Evolutionary conservation across 2,329 filamentous ascomycete species (phyloP).

Genomic region (Rutstroemia sp.): DNA sequence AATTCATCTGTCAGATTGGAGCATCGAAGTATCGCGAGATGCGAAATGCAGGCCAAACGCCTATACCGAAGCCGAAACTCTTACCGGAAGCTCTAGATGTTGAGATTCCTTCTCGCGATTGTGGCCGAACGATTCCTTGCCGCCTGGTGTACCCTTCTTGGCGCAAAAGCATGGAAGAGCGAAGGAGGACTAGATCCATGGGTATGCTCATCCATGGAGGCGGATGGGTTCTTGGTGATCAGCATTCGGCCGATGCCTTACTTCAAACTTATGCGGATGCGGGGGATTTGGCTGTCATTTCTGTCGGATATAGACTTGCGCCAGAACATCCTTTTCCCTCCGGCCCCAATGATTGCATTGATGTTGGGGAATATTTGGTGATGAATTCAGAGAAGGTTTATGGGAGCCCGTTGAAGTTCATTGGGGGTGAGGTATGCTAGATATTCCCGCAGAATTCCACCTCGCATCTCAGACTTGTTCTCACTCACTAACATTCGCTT

Average conservation of each 20-base stretch:
- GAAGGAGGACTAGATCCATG: conserved; percentile 39
- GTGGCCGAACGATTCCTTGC: conserved; percentile 42
- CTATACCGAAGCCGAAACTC: conserved; percentile 38
- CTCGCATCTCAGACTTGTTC: too few species aligned
- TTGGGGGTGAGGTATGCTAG: conserved; percentile 37
- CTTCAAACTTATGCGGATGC: conserved; percentile 43
- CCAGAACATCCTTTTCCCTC: conserved; percentile 52
- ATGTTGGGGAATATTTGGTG: conserved; percentile 46
- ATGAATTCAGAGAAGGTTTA: conserved; percentile 37
- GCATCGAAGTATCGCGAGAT: conserved; percentile 46
- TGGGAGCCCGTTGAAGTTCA: conserved; percentile 36
- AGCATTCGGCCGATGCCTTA: conserved; percentile 29
- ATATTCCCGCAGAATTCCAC: too few species aligned
- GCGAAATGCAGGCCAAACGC: conserved; percentile 44
- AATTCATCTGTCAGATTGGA: conserved; percentile 35
- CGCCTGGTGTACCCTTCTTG: conserved; percentile 27
- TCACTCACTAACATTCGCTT: neutral
- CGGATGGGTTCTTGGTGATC: conserved; percentile 17
- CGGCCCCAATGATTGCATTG: conserved; percentile 48
- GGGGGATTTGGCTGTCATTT: conserved; percentile 41
- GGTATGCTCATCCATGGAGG: conserved; percentile 51
- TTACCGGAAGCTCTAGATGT: conserved; percentile 40
- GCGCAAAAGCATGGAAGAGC: conserved; percentile 35
- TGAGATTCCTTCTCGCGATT: conserved; percentile 44
- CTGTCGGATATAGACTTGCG: conserved; percentile 51